phyloP scores from a whole-genome alignment of 345 rosid species.

The Angophora floribunda region DNA sequence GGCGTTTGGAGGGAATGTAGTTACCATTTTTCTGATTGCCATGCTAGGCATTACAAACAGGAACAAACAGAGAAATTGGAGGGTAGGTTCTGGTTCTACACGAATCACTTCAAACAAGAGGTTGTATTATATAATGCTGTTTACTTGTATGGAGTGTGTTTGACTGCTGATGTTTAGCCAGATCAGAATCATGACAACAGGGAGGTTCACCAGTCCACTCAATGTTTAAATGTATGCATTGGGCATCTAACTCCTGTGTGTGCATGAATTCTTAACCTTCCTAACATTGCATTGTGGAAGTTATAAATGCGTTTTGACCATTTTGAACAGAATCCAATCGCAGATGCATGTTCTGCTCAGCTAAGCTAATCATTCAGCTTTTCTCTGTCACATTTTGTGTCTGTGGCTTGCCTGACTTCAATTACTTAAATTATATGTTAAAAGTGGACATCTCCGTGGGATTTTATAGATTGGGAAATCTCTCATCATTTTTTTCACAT shows the following conservation, averaged over 20 bases:
- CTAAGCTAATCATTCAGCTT: background rate
- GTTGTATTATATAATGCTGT: background rate
- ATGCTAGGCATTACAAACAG: constrained; percentile 32
- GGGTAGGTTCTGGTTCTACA: constrained; percentile 22
- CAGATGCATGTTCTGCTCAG: background rate
- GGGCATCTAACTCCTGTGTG: background rate
- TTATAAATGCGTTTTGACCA: background rate
- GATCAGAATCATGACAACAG: background rate
- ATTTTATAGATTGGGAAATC: background rate
- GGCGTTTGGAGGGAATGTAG: constrained; percentile 49
- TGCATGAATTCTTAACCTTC: background rate
- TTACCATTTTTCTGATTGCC: constrained; percentile 37
- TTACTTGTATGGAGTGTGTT: background rate
- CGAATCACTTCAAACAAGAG: background rate
- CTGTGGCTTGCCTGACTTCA: background rate
- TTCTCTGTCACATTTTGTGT: background rate
- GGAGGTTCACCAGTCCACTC: background rate
- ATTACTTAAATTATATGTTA: background rate
- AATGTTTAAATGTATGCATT: background rate
- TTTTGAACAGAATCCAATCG: background rate
- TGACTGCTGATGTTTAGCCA: background rate
- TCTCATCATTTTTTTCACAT: background rate
- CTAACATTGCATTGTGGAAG: background rate
- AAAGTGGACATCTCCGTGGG: background rate
- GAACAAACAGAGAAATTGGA: constrained; percentile 11